Evolutionary conservation across 352 stramenopile genomes (phyloP).

Genomic region (Phytopythium chamaehyphon): DNA sequence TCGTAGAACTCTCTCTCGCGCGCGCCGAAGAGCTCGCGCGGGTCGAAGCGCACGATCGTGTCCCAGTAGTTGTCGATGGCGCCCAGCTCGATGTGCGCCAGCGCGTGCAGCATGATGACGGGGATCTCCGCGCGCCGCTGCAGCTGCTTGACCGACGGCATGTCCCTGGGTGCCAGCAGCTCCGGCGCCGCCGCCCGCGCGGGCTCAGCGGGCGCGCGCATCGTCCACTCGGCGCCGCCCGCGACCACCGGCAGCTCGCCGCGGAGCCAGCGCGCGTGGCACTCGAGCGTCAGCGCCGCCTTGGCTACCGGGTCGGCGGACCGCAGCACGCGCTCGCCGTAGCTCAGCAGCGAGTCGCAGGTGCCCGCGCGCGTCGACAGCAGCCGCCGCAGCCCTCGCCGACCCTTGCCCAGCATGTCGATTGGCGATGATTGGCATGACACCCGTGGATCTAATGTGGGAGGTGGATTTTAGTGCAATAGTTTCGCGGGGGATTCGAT

Average conservation of each 20-base stretch:
- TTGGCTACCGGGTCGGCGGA: conserved; percentile 51
- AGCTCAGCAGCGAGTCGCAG: conserved; percentile 50
- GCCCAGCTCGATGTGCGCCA: conserved; percentile 85
- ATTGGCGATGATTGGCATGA: background rate
- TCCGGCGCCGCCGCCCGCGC: conserved; percentile 36
- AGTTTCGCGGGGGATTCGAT: background rate
- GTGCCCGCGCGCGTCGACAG: background rate
- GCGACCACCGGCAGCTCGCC: conserved; percentile 34
- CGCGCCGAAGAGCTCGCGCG: conserved; percentile 34
- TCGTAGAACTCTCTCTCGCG: conserved; percentile 67
- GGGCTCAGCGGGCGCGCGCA: conserved; percentile 40
- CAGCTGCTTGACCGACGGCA: conserved; percentile 68
- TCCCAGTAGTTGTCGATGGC: conserved; percentile 89
- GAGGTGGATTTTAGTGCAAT: background rate
- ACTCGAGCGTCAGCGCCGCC: conserved; percentile 57
- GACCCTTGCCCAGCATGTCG: background rate
- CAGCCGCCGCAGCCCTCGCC: background rate
- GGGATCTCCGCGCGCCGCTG: conserved; percentile 48
- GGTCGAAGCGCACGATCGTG: conserved; percentile 79
- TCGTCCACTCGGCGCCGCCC: conserved; percentile 20
- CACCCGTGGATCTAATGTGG: background rate
- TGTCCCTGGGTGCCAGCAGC: conserved; percentile 62
- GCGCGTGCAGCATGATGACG: conserved; percentile 72
- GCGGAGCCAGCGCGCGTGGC: conserved; percentile 36
- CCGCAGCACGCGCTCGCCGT: conserved; percentile 53